These are phyloP conservation scores for Ophiobolus disseminans DNA, from an alignment of 2,329 filamentous ascomycete species.

Conservation along the genomic window DNA sequence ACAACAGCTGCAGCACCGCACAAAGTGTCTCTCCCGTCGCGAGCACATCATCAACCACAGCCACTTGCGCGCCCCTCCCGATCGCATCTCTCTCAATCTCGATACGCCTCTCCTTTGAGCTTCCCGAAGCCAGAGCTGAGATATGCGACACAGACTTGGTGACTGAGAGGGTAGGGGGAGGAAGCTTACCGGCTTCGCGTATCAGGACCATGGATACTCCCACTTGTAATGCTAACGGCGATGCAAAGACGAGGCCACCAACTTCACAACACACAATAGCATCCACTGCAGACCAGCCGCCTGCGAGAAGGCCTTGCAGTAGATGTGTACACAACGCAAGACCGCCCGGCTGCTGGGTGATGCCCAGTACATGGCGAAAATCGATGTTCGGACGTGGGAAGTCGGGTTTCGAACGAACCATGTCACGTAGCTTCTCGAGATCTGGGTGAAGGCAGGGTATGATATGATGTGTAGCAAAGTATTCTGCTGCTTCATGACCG, in stretches of 20 bases:
- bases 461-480: slow-evolving; percentile 54
- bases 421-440: slow-evolving; percentile 55
- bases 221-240: slow-evolving; percentile 56
- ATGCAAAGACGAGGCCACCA: slow-evolving; percentile 64
- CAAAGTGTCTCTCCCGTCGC: slow-evolving; percentile 63
- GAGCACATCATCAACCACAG: slow-evolving; percentile 69
- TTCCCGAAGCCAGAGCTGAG: slow-evolving; percentile 51
- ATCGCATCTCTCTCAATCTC: slow-evolving; percentile 60
- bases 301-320: slow-evolving; percentile 55
- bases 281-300: slow-evolving; percentile 57
- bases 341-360: slow-evolving; percentile 60
- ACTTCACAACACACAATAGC: slow-evolving; percentile 62
- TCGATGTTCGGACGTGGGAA: slow-evolving; percentile 61
- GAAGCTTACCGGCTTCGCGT: slow-evolving; percentile 65
- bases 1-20: slow-evolving; percentile 60
- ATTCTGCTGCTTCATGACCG: slow-evolving; percentile 49
- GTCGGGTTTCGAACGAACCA: slow-evolving; percentile 58
- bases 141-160: slow-evolving; percentile 61
- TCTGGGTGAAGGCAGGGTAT: slow-evolving; percentile 58
- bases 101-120: slow-evolving; percentile 47
- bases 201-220: slow-evolving; percentile 58
- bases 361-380: slow-evolving; percentile 66
- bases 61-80: slow-evolving; percentile 50
- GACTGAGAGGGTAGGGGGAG: slow-evolving; percentile 61
- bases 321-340: slow-evolving; percentile 60